These are phyloP conservation scores for Boletus semigastroideus DNA, from an alignment of 1,284 basidiomycete genomes.

Conservation along the genomic window DNA sequence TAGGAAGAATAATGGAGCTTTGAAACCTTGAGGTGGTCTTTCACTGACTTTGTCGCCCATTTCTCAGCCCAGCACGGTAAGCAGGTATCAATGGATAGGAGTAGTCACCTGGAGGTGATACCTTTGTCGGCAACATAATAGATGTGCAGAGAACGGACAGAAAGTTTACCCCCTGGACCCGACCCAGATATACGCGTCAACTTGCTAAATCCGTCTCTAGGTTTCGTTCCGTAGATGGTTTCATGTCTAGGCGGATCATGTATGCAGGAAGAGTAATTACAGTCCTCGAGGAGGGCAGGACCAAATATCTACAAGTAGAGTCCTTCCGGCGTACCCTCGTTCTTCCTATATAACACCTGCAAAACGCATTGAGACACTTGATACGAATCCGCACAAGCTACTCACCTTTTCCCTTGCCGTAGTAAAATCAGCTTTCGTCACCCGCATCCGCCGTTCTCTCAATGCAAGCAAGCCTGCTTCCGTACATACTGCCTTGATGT, in stretches of 20 bases:
- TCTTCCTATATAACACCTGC: conserved; percentile 89
- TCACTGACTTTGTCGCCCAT: background rate
- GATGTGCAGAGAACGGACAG: background rate
- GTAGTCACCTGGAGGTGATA: background rate
- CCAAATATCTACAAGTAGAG: conserved; percentile 60
- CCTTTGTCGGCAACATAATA: background rate
- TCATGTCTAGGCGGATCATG: background rate
- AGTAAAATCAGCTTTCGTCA: conserved; percentile 91
- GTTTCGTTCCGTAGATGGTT: background rate
- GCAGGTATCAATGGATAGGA: background rate
- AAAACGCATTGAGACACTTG: conserved; percentile 13
- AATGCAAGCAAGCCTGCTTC: conserved; percentile 95
- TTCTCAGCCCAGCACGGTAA: background rate
- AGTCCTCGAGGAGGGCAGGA: conserved; percentile 6
- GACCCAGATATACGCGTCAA: too few species aligned
- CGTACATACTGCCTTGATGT: conserved; percentile 97
- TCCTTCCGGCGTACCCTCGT: conserved; percentile 88
- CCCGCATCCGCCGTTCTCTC: conserved; percentile 94
- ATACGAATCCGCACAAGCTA: conserved; percentile 8
- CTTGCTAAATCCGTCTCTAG: too few species aligned
- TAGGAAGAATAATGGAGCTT: background rate
- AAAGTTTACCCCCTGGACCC: too few species aligned
- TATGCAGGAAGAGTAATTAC: conserved; percentile 1
- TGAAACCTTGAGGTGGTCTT: background rate
- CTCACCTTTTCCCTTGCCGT: conserved; percentile 85